Conservation (phyloP, 1,284 basidiomycete species). For the Coniferiporia weirii region DNA sequence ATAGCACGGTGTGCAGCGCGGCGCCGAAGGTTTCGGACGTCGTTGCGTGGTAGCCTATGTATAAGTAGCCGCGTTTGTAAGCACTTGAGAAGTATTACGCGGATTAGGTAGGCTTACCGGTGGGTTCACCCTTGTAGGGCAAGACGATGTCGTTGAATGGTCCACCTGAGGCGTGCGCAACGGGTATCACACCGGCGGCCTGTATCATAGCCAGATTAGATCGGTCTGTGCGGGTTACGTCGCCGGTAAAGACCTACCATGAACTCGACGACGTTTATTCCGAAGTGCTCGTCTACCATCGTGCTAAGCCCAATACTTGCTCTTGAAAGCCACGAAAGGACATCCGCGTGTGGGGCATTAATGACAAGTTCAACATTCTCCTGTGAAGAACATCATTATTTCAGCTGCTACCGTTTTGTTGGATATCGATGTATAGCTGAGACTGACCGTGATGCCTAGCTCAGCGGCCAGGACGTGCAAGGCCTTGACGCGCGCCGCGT, state of each 20-base stretch:
- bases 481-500: constrained; percentile 63
- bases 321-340: constrained; percentile 64
- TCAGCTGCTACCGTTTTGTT: not conserved
- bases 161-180: constrained; percentile 91
- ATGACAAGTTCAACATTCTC: constrained; percentile 73
- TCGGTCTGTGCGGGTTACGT: not conserved
- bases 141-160: constrained; percentile 90
- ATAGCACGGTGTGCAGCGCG: constrained; percentile 62
- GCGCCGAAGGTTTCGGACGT: constrained; percentile 66
- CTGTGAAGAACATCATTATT: constrained; percentile 33
- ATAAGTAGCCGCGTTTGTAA: not conserved
- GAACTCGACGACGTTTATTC: constrained; percentile 96
- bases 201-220: constrained; percentile 28
- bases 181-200: constrained; percentile 91
- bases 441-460: constrained; percentile 52
- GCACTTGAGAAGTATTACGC: not conserved
- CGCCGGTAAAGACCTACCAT: constrained; percentile 58
- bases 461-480: constrained; percentile 58
- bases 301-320: constrained; percentile 90
- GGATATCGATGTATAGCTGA: constrained; percentile 27
- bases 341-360: constrained; percentile 74
- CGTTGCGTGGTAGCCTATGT: constrained; percentile 77
- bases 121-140: constrained; percentile 62
- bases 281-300: constrained; percentile 99
- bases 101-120: constrained; percentile 45